Conservation (phyloP, 192 early-diverging fungal species). For the Phlyctochytrium planicorne region DNA sequence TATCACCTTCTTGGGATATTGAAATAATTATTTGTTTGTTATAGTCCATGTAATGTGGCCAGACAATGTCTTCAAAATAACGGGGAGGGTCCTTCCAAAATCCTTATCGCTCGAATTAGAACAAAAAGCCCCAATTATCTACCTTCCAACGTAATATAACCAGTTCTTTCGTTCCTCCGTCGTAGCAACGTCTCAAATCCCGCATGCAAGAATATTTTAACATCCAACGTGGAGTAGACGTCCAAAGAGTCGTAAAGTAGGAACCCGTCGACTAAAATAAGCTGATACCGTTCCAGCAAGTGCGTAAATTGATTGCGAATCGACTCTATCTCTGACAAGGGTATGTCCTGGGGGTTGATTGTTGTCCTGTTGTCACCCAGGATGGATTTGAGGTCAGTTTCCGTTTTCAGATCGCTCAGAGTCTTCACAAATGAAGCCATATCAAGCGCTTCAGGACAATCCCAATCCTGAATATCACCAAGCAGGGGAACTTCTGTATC, state of each 20-base stretch:
- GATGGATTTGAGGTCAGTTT: background rate
- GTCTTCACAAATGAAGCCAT: constrained; percentile 1
- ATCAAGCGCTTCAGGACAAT: constrained; percentile 25
- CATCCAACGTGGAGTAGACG: constrained; percentile 45
- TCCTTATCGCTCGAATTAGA: background rate
- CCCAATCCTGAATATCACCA: constrained; percentile 22
- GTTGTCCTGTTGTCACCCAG: background rate
- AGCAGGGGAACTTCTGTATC: constrained; percentile 23
- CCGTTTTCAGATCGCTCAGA: background rate
- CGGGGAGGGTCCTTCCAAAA: constrained; percentile 13
- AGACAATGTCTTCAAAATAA: constrained; percentile 15
- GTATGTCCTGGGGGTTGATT: background rate
- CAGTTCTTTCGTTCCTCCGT: constrained; percentile 61
- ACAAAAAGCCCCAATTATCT: constrained; percentile 13
- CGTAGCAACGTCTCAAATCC: constrained; percentile 59
- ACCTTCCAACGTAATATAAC: constrained; percentile 79
- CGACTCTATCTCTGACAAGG: background rate
- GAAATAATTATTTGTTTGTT: constrained; percentile 6
- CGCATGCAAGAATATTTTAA: constrained; percentile 59
- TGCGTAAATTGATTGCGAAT: background rate
- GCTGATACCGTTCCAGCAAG: background rate
- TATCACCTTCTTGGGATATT: background rate
- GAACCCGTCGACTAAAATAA: constrained; percentile 77
- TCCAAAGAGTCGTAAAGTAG: constrained; percentile 63
- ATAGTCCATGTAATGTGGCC: constrained; percentile 1